Percentiles rank a stretch among this genome's conserved stretches.
Conservation (phyloP, 257 asterid genomes). For the Solanum gracilifrons region DNA sequence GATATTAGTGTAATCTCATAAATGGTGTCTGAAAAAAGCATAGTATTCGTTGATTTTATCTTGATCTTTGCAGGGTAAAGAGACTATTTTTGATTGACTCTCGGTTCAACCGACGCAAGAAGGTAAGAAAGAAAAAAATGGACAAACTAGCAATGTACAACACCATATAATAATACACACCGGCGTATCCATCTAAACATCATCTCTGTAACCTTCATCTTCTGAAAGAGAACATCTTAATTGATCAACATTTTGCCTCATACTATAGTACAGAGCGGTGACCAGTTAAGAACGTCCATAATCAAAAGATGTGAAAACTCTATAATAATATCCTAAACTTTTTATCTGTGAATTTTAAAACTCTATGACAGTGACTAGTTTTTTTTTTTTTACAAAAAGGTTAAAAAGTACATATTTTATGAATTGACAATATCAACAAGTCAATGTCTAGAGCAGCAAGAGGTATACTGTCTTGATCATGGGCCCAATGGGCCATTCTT, state of each 20-base stretch:
- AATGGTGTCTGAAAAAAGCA: no score
- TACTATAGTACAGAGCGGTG: accelerated
- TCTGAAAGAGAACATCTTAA: not conserved
- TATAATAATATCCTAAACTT: not conserved
- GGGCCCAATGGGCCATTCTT: slow-evolving; percentile 4
- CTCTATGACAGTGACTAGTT: not conserved
- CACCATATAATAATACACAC: not conserved
- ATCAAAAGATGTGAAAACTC: not conserved
- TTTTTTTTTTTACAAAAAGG: not conserved
- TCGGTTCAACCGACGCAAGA: not conserved
- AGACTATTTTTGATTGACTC: not conserved
- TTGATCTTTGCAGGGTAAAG: accelerated
- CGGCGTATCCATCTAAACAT: not conserved
- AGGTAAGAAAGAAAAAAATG: not conserved
- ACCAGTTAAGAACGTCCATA: not conserved
- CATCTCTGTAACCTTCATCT: not conserved
- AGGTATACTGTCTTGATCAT: not conserved
- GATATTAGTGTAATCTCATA: accelerated
- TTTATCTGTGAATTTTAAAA: not conserved
- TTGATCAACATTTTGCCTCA: accelerated
- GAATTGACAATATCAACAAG: not conserved
- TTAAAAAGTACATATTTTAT: not conserved
- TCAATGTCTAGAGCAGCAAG: not conserved
- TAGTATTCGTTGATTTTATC: accelerated
- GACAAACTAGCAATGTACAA: not conserved